Conservation (phyloP, 768 basidiomycete species). For the Mycena rebaudengoi region DNA sequence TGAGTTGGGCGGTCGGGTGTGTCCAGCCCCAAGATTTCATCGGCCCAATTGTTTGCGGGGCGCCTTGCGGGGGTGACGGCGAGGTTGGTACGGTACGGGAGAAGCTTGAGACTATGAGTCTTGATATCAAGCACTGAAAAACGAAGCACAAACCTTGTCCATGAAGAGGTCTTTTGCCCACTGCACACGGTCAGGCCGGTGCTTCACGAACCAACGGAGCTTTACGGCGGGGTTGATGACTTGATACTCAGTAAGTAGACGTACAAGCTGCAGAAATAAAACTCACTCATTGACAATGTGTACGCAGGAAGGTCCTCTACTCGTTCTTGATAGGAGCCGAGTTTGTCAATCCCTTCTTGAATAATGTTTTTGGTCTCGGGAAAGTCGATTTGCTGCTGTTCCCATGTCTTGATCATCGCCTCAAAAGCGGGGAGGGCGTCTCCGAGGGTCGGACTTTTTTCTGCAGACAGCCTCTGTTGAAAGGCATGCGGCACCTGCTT, state of each 20-base stretch:
- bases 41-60: neutral
- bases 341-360: slow-evolving; percentile 28
- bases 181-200: neutral
- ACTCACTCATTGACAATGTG: slow-evolving; percentile 27
- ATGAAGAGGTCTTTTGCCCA: neutral
- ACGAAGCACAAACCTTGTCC: neutral
- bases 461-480: slow-evolving; percentile 31
- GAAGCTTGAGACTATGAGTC: neutral
- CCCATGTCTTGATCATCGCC: slow-evolving; percentile 27
- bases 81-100: neutral
- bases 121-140: neutral
- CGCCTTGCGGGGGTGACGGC: neutral
- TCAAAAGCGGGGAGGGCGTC: slow-evolving; percentile 29
- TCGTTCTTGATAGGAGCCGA: slow-evolving; percentile 20
- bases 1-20: neutral
- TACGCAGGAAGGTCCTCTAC: slow-evolving; percentile 21
- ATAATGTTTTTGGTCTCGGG: slow-evolving; percentile 20
- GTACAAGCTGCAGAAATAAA: neutral
- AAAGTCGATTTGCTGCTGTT: slow-evolving; percentile 6
- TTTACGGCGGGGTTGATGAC: slow-evolving; percentile 23
- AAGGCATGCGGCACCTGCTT: slow-evolving; percentile 35
- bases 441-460: slow-evolving; percentile 32
- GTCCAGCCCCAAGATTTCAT: neutral
- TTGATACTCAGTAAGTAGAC: neutral
- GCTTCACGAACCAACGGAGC: slow-evolving; percentile 4